Evolutionary conservation across 1,139 yeast genomes (phyloP).

Genomic region (Blastobotrys capitulatus): DNA sequence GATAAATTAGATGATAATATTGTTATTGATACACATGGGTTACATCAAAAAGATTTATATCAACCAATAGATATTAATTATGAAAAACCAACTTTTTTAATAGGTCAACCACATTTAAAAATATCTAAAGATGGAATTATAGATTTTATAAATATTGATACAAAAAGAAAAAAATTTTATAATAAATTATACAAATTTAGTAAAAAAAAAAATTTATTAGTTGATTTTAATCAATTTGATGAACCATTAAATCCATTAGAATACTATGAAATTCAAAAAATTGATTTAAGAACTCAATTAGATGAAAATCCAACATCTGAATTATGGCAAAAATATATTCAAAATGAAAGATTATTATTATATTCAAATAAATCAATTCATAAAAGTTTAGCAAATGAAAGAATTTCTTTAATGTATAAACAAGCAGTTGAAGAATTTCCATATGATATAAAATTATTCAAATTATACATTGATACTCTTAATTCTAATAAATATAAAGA

Average conservation of each 20-base stretch:
- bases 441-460: not conserved
- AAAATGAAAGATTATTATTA: conserved; percentile 5
- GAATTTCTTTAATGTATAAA: not conserved
- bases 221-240: too few species aligned
- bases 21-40: not conserved
- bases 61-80: not conserved
- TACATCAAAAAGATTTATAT: not conserved
- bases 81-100: not conserved
- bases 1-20: not conserved
- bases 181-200: too few species aligned
- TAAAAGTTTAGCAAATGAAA: not conserved
- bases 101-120: not conserved
- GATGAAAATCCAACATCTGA: not conserved
- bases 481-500: not conserved
- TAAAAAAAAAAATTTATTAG: too few species aligned
- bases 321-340: conserved; percentile 1
- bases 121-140: not conserved
- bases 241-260: not conserved
- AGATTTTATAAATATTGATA: not conserved
- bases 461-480: not conserved
- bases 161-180: not conserved
- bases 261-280: not conserved
- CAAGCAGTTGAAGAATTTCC: not conserved
- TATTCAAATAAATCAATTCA: not conserved
- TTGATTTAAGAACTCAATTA: not conserved